Evolutionary conservation across 129 eudicot species (phyloP).

Genomic region (Flaveria ramosissima): DNA sequence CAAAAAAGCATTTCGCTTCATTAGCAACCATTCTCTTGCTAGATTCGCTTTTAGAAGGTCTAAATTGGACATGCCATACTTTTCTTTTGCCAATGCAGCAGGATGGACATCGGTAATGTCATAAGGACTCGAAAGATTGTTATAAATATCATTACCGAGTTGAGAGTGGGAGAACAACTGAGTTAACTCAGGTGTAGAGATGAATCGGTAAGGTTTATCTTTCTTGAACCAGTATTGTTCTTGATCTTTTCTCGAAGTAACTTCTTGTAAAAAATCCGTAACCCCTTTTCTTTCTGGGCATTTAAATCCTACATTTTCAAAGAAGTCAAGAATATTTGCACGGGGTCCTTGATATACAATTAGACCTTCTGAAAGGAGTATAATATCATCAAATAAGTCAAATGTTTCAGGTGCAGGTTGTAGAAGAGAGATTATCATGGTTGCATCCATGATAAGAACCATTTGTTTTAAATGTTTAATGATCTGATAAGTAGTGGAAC

Average conservation of each 20-base stretch:
- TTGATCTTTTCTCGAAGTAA: conserved; percentile 76
- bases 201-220: conserved; percentile 49
- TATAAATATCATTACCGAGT: conserved; percentile 60
- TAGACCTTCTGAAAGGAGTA: conserved; percentile 62
- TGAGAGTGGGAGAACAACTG: conserved; percentile 77
- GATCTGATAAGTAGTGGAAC: conserved; percentile 80
- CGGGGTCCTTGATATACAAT: conserved; percentile 68
- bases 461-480: conserved; percentile 59
- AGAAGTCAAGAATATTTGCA: conserved; percentile 52
- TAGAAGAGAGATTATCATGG: conserved; percentile 63
- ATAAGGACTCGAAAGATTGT: conserved; percentile 70
- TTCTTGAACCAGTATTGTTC: conserved; percentile 62
- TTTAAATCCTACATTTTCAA: conserved; percentile 58
- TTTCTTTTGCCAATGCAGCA: conserved; percentile 67
- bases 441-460: conserved; percentile 65
- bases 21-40: conserved; percentile 65
- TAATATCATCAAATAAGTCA: conserved; percentile 62
- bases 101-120: conserved; percentile 80
- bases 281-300: conserved; percentile 68
- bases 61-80: conserved; percentile 63
- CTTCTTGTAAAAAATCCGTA: conserved; percentile 78
- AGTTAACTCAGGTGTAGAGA: conserved; percentile 61
- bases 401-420: conserved; percentile 80
- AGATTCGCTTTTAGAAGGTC: conserved; percentile 79
- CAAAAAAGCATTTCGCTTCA: conserved; percentile 88